A percentile compares a stretch with the other conserved stretches of the same genome.
Evolutionary conservation across 345 rosid species (phyloP).

Genomic region (Moricandia moricandioides): DNA sequence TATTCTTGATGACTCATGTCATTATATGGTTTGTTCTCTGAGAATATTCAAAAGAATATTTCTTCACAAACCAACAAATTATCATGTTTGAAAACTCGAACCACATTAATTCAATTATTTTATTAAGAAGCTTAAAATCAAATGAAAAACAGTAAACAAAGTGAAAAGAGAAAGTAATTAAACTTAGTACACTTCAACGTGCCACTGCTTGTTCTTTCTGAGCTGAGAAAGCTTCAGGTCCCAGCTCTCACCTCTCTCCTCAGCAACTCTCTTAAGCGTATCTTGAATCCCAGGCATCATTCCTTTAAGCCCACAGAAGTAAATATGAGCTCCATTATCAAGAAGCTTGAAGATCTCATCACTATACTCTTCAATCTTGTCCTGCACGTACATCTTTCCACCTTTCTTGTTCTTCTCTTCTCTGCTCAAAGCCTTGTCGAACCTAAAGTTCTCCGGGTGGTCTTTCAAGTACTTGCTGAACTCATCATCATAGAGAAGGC

Average conservation of each 20-base stretch:
- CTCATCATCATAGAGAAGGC: slow-evolving; percentile 91
- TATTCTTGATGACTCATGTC: slow-evolving; percentile 11
- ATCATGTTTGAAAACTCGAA: slow-evolving; percentile 5
- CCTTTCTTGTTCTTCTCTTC: slow-evolving; percentile 90
- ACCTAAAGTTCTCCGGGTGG: slow-evolving; percentile 77
- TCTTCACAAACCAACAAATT: slow-evolving; percentile 2
- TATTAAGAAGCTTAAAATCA: slow-evolving; percentile 14
- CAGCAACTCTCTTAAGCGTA: slow-evolving; percentile 85
- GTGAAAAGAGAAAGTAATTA: neutral
- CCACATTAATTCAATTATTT: slow-evolving; percentile 18
- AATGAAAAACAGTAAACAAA: slow-evolving; percentile 2
- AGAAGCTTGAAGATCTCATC: slow-evolving; percentile 88
- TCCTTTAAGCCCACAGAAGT: slow-evolving; percentile 95
- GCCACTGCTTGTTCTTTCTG: slow-evolving; percentile 99
- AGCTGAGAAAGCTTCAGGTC: slow-evolving; percentile 91
- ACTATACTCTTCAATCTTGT: slow-evolving; percentile 94
- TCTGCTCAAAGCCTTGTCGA: slow-evolving; percentile 85
- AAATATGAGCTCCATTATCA: slow-evolving; percentile 90
- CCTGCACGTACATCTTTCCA: slow-evolving; percentile 99
- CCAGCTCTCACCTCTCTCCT: slow-evolving; percentile 91
- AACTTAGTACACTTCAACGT: slow-evolving; percentile 83
- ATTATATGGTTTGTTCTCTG: slow-evolving; percentile 10
- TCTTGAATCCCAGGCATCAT: slow-evolving; percentile 99
- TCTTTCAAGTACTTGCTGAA: slow-evolving; percentile 72
- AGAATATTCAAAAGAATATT: slow-evolving; percentile 10